These are phyloP conservation scores for Wickerhamomyces alni DNA, from an alignment of 805 yeast genomes.

Conservation along the genomic window DNA sequence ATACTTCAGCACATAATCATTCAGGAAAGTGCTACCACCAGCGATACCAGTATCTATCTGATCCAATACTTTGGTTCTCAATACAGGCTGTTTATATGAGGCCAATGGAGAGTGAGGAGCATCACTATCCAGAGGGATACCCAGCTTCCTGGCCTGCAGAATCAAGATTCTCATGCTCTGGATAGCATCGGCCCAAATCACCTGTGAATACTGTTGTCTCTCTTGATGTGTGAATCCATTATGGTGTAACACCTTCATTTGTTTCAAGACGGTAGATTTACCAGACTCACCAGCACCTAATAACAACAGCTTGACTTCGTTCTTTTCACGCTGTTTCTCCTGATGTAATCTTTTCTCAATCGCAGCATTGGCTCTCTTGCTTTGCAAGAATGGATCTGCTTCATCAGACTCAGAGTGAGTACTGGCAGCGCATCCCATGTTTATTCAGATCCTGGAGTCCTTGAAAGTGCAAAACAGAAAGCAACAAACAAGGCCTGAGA, in stretches of 20 bases:
- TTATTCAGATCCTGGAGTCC: no score
- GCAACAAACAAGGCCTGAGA: no score
- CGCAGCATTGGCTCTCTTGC: slow-evolving; percentile 50
- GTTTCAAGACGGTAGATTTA: slow-evolving; percentile 87
- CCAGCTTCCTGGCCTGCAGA: slow-evolving; percentile 64
- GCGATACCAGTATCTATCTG: slow-evolving; percentile 61
- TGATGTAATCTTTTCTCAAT: slow-evolving; percentile 57
- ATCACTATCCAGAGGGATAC: slow-evolving; percentile 64
- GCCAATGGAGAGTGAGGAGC: slow-evolving; percentile 40
- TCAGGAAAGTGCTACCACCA: slow-evolving; percentile 57
- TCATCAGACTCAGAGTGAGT: slow-evolving; percentile 34
- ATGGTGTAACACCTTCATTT: slow-evolving; percentile 78
- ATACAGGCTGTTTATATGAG: slow-evolving; percentile 40
- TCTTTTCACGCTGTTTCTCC: slow-evolving; percentile 46
- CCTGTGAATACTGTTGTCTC: slow-evolving; percentile 71
- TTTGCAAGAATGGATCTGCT: slow-evolving; percentile 42
- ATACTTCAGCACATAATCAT: slow-evolving; percentile 59
- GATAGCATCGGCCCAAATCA: slow-evolving; percentile 89
- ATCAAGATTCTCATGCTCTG: slow-evolving; percentile 77
- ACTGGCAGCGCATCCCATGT: slow-evolving; percentile 78
- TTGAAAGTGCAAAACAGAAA: no score
- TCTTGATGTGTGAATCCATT: slow-evolving; percentile 81
- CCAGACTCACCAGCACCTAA: slow-evolving; percentile 95
- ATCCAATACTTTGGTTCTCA: slow-evolving; percentile 53
- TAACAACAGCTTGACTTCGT: slow-evolving; percentile 65